Conservation (phyloP, 495 filamentous ascomycete genomes). For the Parmelia sp. region DNA sequence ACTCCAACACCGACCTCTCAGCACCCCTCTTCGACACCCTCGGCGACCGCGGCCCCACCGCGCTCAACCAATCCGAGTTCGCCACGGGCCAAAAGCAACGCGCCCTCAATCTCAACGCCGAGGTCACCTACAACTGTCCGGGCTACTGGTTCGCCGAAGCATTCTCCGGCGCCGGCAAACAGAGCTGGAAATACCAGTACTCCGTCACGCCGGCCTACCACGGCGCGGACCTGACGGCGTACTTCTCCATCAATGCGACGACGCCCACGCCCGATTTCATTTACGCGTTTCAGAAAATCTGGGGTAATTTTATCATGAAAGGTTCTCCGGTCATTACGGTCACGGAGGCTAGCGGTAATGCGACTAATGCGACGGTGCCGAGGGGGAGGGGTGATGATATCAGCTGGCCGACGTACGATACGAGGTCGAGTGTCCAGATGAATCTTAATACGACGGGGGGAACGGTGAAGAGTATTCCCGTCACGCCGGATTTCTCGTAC, state of each 20-base stretch:
- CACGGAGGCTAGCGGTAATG: neutral
- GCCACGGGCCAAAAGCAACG: conserved; percentile 44
- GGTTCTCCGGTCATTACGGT: conserved; percentile 36
- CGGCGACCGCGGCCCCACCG: conserved; percentile 38
- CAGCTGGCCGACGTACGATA: conserved; percentile 33
- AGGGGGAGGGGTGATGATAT: neutral
- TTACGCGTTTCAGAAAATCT: conserved; percentile 31
- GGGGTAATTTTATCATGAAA: conserved; percentile 44
- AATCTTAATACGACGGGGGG: conserved; percentile 52
- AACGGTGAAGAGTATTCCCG: conserved; percentile 6
- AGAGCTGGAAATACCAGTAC: conserved; percentile 53
- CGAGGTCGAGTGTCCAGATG: conserved; percentile 31
- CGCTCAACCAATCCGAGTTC: conserved; percentile 40
- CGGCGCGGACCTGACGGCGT: conserved; percentile 46
- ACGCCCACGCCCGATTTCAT: conserved; percentile 18
- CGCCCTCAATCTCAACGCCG: conserved; percentile 49
- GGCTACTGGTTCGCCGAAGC: conserved; percentile 55
- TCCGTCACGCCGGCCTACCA: conserved; percentile 51
- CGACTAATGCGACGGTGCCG: neutral
- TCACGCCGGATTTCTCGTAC: conserved; percentile 11
- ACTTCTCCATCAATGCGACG: conserved; percentile 37
- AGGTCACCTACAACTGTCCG: conserved; percentile 55
- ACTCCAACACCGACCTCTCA: conserved; percentile 20
- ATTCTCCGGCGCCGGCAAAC: conserved; percentile 33
- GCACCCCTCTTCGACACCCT: conserved; percentile 36